Evolutionary conservation across 345 rosid genomes (phyloP).

Genomic region (Leavenworthia alabamica): DNA sequence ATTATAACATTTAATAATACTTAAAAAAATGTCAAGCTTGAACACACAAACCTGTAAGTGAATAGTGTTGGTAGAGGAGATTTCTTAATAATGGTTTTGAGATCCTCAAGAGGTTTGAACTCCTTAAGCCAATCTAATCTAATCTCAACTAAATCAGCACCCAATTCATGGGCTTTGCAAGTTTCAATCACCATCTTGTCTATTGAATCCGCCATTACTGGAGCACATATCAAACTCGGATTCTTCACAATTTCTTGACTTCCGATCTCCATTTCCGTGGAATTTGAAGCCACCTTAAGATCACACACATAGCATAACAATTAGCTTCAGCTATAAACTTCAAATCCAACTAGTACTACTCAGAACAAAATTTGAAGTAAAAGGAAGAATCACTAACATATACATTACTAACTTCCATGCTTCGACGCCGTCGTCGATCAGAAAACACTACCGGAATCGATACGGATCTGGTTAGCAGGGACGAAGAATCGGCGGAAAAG

Average conservation of each 20-base stretch:
- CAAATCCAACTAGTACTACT: background rate
- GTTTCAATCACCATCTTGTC: slow-evolving; percentile 46
- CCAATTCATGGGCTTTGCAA: slow-evolving; percentile 48
- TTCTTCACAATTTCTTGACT: slow-evolving; percentile 37
- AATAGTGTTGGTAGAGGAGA: slow-evolving; percentile 73
- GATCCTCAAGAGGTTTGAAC: slow-evolving; percentile 41
- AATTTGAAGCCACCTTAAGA: slow-evolving; percentile 40
- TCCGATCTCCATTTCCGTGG: slow-evolving; percentile 27
- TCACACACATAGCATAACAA: background rate
- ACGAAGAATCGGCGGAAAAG: slow-evolving; percentile 10
- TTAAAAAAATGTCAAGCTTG: background rate
- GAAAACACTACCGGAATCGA: slow-evolving; percentile 9
- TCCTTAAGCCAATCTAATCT: slow-evolving; percentile 60
- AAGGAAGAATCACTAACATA: slow-evolving; percentile 12
- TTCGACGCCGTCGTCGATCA: slow-evolving; percentile 13
- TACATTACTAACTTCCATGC: slow-evolving; percentile 18
- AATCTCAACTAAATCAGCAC: slow-evolving; percentile 85
- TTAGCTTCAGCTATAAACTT: slow-evolving; percentile 7
- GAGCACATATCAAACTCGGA: slow-evolving; percentile 69
- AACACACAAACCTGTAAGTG: slow-evolving; percentile 67
- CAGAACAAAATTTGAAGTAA: background rate
- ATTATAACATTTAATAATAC: background rate
- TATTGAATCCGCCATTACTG: slow-evolving; percentile 64
- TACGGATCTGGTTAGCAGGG: background rate
- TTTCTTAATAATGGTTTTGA: slow-evolving; percentile 42